A percentile compares a stretch with the other conserved stretches of the same genome.
Evolutionary conservation across 2,329 filamentous ascomycete genomes (phyloP).

Genomic region (Fusarium protoensiforme): DNA sequence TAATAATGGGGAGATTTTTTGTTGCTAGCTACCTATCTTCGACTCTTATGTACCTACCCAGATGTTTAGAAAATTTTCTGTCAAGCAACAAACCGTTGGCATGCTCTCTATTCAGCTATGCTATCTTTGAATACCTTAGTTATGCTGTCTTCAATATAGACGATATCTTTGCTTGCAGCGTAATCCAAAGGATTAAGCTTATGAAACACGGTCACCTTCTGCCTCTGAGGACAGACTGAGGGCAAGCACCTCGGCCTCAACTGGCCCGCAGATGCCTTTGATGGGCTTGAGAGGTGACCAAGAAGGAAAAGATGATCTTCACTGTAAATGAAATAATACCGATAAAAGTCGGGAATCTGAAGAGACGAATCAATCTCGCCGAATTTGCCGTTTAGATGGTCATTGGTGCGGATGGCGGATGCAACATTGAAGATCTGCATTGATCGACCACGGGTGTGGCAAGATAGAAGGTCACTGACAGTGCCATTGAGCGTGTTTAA

Average conservation of each 20-base stretch:
- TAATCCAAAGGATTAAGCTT: neutral
- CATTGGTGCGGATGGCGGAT: neutral
- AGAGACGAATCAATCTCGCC: neutral
- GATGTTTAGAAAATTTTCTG: too few relatives aligned
- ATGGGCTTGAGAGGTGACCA: neutral
- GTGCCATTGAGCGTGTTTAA: neutral
- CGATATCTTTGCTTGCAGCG: neutral
- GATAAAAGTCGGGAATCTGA: neutral
- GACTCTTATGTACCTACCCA: too few relatives aligned
- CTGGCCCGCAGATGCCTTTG: neutral
- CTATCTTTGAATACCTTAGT: too few relatives aligned
- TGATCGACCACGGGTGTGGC: neutral
- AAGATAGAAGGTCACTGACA: too few relatives aligned
- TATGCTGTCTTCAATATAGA: neutral
- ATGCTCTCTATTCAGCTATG: too few relatives aligned
- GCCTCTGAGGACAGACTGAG: fast-evolving
- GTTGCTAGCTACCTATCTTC: too few relatives aligned
- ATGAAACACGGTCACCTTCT: neutral
- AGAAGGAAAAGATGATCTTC: neutral
- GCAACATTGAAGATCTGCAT: neutral
- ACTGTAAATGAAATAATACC: neutral
- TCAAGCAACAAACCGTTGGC: too few relatives aligned
- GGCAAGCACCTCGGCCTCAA: neutral
- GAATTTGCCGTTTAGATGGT: neutral
- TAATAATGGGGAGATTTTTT: too few relatives aligned